Conservation (phyloP, 257 asterid species). For the Voacanga thouarsii region DNA sequence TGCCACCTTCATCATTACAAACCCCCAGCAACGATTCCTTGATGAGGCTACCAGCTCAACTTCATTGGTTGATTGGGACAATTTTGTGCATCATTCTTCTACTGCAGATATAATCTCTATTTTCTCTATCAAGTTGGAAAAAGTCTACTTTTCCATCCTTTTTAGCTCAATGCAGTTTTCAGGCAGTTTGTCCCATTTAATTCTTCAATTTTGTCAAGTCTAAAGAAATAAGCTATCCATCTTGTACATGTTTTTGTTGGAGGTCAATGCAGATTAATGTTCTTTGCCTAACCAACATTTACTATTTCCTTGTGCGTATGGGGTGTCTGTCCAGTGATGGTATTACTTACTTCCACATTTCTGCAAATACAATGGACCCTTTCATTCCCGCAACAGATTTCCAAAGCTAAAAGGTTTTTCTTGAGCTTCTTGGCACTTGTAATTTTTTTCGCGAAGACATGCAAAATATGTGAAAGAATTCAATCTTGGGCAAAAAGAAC, state of each 20-base stretch:
- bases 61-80: constrained; percentile 38
- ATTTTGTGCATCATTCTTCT: constrained; percentile 25
- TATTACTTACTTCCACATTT: too few species aligned
- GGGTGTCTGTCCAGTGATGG: neutral
- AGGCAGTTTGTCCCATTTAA: neutral
- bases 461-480: constrained; percentile 1
- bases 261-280: neutral
- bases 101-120: constrained; percentile 19
- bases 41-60: constrained; percentile 26
- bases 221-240: neutral
- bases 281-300: neutral
- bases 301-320: neutral
- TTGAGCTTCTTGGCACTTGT: neutral
- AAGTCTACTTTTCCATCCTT: neutral
- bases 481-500: neutral
- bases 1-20: constrained; percentile 23
- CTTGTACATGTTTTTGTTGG: neutral
- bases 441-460: neutral
- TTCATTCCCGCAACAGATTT: too few species aligned
- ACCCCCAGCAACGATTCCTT: constrained; percentile 31
- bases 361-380: neutral
- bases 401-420: neutral
- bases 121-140: neutral
- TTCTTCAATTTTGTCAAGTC: neutral
- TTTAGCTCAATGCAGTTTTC: neutral